phyloP scores from a whole-genome alignment of 2,329 filamentous ascomycete genomes.

The Fusarium pseudoanthophilum region DNA sequence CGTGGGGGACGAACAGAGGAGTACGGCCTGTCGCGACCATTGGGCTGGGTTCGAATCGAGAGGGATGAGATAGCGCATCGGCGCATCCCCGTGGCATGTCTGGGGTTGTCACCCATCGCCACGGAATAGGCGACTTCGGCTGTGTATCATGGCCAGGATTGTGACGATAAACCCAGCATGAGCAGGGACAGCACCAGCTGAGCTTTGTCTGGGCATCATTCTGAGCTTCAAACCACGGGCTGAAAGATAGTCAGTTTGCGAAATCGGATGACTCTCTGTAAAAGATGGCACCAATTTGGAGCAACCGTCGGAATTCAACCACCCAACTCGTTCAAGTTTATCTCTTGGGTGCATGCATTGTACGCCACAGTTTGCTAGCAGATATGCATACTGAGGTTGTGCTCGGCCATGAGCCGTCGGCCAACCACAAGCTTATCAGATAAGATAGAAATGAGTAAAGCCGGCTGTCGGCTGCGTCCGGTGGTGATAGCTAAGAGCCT shows the following conservation, averaged over 20 bases:
- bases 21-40: slow-evolving; percentile 12
- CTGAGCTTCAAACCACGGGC: not conserved
- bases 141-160: not conserved
- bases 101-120: slow-evolving; percentile 4
- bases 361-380: slow-evolving; percentile 8
- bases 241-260: not conserved
- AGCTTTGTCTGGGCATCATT: not conserved
- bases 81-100: slow-evolving; percentile 8
- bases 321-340: slow-evolving; percentile 36
- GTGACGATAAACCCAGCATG: not conserved
- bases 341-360: slow-evolving; percentile 20
- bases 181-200: not conserved
- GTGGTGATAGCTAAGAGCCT: not conserved
- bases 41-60: slow-evolving; percentile 21
- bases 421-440: slow-evolving; percentile 29
- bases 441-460: slow-evolving; percentile 21
- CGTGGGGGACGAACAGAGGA: slow-evolving; percentile 37
- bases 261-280: not conserved
- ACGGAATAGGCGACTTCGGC: slow-evolving; percentile 7
- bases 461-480: slow-evolving; percentile 40
- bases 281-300: slow-evolving; percentile 4
- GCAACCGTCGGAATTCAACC: slow-evolving; percentile 4
- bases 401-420: slow-evolving; percentile 19
- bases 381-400: slow-evolving; percentile 21
- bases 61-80: slow-evolving; percentile 29